Evolutionary conservation across 257 asterid species (phyloP).

Genomic region (Osmanthus fragrans): DNA sequence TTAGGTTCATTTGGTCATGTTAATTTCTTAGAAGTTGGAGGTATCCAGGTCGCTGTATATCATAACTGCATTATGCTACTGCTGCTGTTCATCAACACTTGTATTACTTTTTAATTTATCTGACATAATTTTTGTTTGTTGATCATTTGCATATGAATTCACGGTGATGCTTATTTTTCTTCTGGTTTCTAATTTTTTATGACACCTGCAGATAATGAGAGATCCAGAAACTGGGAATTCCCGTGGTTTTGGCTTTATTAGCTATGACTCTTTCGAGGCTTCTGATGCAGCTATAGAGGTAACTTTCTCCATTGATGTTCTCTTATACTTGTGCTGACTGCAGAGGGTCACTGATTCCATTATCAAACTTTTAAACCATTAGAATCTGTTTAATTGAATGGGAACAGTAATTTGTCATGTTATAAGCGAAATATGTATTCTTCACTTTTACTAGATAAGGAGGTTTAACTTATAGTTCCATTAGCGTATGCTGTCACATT

Average conservation of each 20-base stretch:
- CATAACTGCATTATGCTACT: not conserved
- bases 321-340: conserved; percentile 19
- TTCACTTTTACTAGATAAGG: not conserved
- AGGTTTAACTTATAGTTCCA: not conserved
- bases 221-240: conserved; percentile 98
- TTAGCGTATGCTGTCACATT: not conserved
- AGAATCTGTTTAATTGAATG: not conserved
- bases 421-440: not conserved
- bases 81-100: not conserved
- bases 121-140: not conserved
- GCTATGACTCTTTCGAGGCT: conserved; percentile 95
- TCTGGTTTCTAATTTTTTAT: not conserved
- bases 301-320: conserved; percentile 5
- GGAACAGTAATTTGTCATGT: not conserved
- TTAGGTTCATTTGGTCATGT: not conserved
- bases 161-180: not conserved
- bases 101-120: not conserved
- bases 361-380: not conserved
- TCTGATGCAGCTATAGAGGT: conserved; percentile 99
- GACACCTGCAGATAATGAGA: conserved; percentile 83
- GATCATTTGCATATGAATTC: conserved; percentile 2
- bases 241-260: conserved; percentile 93
- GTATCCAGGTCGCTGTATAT: not conserved
- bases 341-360: not conserved
- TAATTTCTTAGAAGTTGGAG: conserved; percentile 5